These are phyloP conservation scores for Neurospora sp. DNA, from an alignment of 2,329 filamentous ascomycete genomes.

Conservation along the genomic window DNA sequence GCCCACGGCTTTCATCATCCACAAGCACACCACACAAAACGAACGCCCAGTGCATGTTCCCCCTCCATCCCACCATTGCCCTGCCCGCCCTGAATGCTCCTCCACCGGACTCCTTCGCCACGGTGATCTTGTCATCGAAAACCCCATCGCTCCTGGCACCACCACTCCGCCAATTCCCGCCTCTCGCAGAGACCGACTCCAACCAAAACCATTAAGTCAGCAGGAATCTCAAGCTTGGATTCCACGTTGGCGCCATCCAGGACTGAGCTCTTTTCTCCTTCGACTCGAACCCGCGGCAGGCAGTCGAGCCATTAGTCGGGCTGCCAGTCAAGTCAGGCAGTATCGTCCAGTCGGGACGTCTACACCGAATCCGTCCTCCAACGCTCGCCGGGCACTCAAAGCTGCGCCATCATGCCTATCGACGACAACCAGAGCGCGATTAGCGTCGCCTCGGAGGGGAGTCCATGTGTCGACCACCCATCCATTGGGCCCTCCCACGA, in stretches of 20 bases:
- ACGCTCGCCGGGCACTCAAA: background rate
- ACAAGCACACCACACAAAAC: background rate
- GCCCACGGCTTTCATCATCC: background rate
- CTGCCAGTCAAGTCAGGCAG: background rate
- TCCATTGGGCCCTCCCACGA: slow-evolving; percentile 9
- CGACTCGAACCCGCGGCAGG: background rate
- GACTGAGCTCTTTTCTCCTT: background rate
- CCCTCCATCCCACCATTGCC: background rate
- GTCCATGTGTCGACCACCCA: slow-evolving; percentile 8
- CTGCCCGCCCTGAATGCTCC: background rate
- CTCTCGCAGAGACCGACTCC: background rate
- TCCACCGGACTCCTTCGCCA: background rate
- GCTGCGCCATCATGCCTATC: slow-evolving; percentile 9
- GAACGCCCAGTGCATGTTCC: background rate
- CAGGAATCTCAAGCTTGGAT: background rate
- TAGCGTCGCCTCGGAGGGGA: slow-evolving; percentile 7
- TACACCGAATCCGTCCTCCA: background rate
- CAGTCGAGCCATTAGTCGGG: background rate
- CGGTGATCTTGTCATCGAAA: background rate
- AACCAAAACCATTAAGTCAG: background rate
- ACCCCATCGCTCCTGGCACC: background rate
- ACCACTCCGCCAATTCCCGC: background rate
- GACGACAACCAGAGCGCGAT: slow-evolving; percentile 5
- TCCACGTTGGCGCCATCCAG: background rate
- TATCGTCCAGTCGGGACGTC: background rate